Evolutionary conservation across 371 early-diverging fungal species (phyloP), one percentile per base, ranked within the genome.

Genomic region (Apophysomyces variabilis): DNA sequence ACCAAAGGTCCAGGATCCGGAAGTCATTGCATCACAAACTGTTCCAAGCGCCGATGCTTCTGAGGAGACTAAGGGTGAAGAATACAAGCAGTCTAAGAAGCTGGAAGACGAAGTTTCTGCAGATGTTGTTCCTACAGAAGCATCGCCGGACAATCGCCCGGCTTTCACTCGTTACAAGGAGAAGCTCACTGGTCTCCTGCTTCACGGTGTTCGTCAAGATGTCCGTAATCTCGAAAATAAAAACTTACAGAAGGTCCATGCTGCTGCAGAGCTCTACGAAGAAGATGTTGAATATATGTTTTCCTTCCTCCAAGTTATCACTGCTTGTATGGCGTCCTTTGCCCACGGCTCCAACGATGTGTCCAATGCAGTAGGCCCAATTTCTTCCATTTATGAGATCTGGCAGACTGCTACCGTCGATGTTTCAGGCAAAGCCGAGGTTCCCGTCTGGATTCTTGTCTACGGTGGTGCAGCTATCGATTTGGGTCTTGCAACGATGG

Each of bases 321-420:
- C 95, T 12, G 91, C 95, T n/a, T 83, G 88, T 66, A 87, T 93
- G 60, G 89, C 93, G 18, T 95, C 94, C 58, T 95, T 95, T 78
- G 88, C 93, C 56, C 96, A 95, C 79, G 96, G 96, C 58, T 90
- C 93, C 57, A 95, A 95, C 73, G 95, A 95, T 74, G 93, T 95
- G 8, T 88, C 95, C 63, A 95, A 95, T 69, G 94, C 93, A 45
- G 85, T 94, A 54, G 95, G 96, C n/a, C 95, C 96, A 2, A 68
- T 94, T 16, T 63, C 77, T n/a, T 64, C 76, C 41, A 89, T 95
- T 38, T 92, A 80, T 74, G 80, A 82, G 54, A 84, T 92, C 58
- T 95, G 92, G 92, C 60, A 73, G 43, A 77, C 77, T 18, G 93
- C 80, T 41, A 41, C 44, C 3, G 79, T 89, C n/a, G 84, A 86